Evolutionary conservation across 1,139 yeast species (phyloP), one percentile per base, ranked within the genome.

Genomic region (Candida neerlandica): DNA sequence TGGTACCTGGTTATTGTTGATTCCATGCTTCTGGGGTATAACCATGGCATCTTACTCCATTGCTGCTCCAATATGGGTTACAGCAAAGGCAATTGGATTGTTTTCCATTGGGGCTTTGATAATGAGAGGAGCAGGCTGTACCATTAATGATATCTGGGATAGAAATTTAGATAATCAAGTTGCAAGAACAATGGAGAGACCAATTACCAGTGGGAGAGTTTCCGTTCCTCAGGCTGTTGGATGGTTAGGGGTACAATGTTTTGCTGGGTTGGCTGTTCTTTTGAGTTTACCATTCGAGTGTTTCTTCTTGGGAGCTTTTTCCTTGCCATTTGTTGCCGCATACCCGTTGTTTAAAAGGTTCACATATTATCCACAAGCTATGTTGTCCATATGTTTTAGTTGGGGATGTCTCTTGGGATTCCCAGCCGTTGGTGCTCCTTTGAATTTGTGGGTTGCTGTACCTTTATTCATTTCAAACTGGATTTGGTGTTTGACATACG

Each of bases 61-160:
- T 0, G 69, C 79, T 1, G 96, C 96, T 0, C 85, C 97, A 0
- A 48, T 89, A 3, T 59, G 81, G 0, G 78, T 85, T 1, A 83
- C 92, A 0, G 52, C 78, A 0, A 76, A 78, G 56, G 87, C 85
- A 58, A 63, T 86, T 37, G 74, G 77, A 0, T 71, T 92, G 26
- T 94, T 92, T 62, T 84, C 94, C 1, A 73, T 85, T 2, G 99
- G 99, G 11, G 82, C 98, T 0, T 63, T 92, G 38, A 77, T 92
- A 14, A 94, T 95, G 97, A 81, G 99, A 67, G 97, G 98, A 37
- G 98, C 97, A 1, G 99, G 99, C 0, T 95, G 99, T 65, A 92
- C 96, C 1, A 86, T 95, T 50, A 95, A 95, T 62, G 99, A 95
- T 66, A 74, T 92, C 47, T 73, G 86, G 64, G 99, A 95, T 64